phyloP scores from a whole-genome alignment of 2,329 filamentous ascomycete genomes.

The Sphaerulina musiva region DNA sequence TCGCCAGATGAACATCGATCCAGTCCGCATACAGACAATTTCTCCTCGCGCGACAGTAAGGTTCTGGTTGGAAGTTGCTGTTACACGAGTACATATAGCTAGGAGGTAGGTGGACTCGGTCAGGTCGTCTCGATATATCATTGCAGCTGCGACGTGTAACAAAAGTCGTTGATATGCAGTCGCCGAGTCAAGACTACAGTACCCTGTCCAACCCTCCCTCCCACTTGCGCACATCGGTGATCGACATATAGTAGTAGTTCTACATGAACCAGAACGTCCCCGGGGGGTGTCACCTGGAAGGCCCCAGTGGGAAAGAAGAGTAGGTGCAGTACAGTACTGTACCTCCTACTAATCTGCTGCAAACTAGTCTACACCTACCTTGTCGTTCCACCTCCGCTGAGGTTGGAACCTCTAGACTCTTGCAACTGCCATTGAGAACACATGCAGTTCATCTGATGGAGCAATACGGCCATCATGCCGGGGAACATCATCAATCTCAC shows the following conservation, averaged over 20 bases:
- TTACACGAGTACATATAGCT: too few relatives aligned
- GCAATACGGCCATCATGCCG: slow-evolving; percentile 27
- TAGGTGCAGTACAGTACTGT: slow-evolving; percentile 4
- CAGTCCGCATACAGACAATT: too few relatives aligned
- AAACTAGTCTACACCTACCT: too few relatives aligned
- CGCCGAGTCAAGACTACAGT: not conserved
- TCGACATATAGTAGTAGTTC: slow-evolving; percentile 11
- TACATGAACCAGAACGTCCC: slow-evolving; percentile 1
- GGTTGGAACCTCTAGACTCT: not conserved
- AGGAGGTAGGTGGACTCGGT: too few relatives aligned
- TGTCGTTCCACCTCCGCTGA: not conserved
- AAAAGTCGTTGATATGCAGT: too few relatives aligned
- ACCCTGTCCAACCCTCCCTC: not conserved
- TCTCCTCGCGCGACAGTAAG: too few relatives aligned
- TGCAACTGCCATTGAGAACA: not conserved
- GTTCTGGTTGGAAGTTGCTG: too few relatives aligned
- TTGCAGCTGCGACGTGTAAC: not conserved
- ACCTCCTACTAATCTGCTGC: not conserved
- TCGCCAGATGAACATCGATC: too few relatives aligned
- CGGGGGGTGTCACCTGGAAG: slow-evolving; percentile 1
- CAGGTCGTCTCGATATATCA: too few relatives aligned
- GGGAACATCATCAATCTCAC: slow-evolving; percentile 29
- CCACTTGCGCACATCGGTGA: not conserved
- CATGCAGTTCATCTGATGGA: not conserved
- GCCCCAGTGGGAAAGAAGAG: too few relatives aligned